A percentile compares a stretch with the other conserved stretches of the same genome.
Evolutionary conservation across 2,329 filamentous ascomycete species (phyloP).

Genomic region (Verticillium tricorpus): DNA sequence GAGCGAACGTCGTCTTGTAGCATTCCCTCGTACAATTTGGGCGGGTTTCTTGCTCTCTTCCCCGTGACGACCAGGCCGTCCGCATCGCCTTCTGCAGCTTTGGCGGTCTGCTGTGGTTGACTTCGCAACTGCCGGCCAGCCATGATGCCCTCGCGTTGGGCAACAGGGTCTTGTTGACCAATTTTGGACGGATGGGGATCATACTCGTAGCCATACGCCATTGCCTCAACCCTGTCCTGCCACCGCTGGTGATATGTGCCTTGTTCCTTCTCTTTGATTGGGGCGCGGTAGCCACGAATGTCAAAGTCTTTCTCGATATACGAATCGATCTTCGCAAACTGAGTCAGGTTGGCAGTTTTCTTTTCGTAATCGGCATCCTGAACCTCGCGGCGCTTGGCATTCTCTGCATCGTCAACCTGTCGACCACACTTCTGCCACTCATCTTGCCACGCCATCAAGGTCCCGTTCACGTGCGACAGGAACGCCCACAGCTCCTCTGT

Average conservation of each 20-base stretch:
- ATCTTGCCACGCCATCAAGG: slow-evolving; percentile 46
- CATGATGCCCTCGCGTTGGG: slow-evolving; percentile 51
- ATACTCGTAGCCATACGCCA: slow-evolving; percentile 57
- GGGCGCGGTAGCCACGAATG: slow-evolving; percentile 47
- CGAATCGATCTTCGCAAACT: slow-evolving; percentile 29
- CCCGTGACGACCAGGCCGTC: slow-evolving; percentile 37
- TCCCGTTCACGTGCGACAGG: slow-evolving; percentile 38
- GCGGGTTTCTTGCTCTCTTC: slow-evolving; percentile 50
- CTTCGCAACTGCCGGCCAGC: slow-evolving; percentile 50
- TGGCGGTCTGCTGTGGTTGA: slow-evolving; percentile 52
- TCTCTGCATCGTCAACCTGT: slow-evolving; percentile 54
- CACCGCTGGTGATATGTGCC: slow-evolving; percentile 35
- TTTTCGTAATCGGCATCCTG: slow-evolving; percentile 44
- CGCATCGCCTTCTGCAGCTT: slow-evolving; percentile 44
- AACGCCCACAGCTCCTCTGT: slow-evolving; percentile 39
- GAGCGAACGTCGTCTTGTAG: slow-evolving; percentile 46
- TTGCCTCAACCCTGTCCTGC: slow-evolving; percentile 55
- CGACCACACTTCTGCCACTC: slow-evolving; percentile 49
- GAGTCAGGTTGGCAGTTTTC: slow-evolving; percentile 35
- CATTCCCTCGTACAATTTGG: slow-evolving; percentile 45
- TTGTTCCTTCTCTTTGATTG: slow-evolving; percentile 27
- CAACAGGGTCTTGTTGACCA: slow-evolving; percentile 54
- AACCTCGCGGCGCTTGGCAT: slow-evolving; percentile 44
- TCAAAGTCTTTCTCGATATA: slow-evolving; percentile 48
- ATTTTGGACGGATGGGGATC: slow-evolving; percentile 54